Evolutionary conservation across 2,329 filamentous ascomycete genomes (phyloP).

Genomic region (Harringtonia aguacate): DNA sequence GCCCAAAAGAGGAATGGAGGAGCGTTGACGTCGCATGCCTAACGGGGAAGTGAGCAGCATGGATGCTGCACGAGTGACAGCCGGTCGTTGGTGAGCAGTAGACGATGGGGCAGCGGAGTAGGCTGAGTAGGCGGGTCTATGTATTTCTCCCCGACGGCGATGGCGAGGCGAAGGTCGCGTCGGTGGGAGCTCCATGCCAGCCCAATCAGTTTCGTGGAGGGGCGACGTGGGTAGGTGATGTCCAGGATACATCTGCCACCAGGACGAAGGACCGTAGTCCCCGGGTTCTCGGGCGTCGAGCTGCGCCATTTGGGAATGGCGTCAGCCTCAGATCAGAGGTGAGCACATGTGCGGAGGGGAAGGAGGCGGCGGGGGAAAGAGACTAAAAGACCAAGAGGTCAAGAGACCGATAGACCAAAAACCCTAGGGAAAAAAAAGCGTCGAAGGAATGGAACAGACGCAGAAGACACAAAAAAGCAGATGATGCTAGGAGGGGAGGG

Average conservation of each 20-base stretch:
- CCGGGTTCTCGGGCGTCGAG: conserved; percentile 15
- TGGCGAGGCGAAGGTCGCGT: conserved; percentile 18
- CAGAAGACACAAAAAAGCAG: too few species aligned
- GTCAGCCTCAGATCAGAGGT: conserved; percentile 15
- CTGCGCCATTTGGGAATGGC: conserved; percentile 22
- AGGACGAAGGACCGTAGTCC: conserved; percentile 15
- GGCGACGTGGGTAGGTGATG: conserved; percentile 12
- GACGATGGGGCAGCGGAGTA: conserved; percentile 9
- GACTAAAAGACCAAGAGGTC: background rate
- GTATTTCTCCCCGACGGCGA: conserved; percentile 17
- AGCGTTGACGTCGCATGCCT: conserved; percentile 19
- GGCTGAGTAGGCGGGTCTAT: conserved; percentile 14
- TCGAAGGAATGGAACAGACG: too few species aligned
- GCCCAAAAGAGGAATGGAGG: conserved; percentile 17
- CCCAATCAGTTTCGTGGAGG: conserved; percentile 18
- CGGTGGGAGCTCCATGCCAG: conserved; percentile 13
- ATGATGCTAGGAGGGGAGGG: too few species aligned
- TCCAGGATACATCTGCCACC: conserved; percentile 14
- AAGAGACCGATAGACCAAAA: background rate
- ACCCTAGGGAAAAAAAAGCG: too few species aligned
- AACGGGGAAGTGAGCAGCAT: conserved; percentile 13
- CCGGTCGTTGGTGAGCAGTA: conserved; percentile 8
- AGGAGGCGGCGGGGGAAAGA: background rate
- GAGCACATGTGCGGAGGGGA: conserved; percentile 10
- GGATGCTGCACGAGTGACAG: conserved; percentile 9